These are phyloP conservation scores for Venturiaceae sp. DNA, from an alignment of 2,329 filamentous ascomycete genomes.

Conservation along the genomic window DNA sequence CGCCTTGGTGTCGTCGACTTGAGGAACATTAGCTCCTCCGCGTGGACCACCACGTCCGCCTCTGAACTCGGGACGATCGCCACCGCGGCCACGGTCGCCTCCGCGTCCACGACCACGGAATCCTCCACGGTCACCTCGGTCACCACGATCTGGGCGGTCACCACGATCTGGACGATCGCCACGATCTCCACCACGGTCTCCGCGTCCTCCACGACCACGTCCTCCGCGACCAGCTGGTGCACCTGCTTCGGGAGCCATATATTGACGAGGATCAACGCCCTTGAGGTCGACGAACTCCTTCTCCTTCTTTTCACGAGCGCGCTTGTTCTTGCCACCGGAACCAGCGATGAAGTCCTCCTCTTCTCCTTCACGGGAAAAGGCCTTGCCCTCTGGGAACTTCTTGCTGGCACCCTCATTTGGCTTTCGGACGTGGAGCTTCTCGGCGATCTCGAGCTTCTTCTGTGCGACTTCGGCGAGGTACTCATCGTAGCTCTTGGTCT, in stretches of 20 bases:
- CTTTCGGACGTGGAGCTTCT: conserved; percentile 66
- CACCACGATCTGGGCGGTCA: conserved; percentile 36
- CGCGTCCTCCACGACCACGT: conserved; percentile 34
- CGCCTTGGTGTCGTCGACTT: conserved; percentile 39
- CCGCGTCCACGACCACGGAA: conserved; percentile 31
- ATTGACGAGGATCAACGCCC: conserved; percentile 49
- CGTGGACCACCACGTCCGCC: conserved; percentile 29
- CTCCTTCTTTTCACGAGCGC: conserved; percentile 82
- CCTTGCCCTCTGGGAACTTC: conserved; percentile 86
- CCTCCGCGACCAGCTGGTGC: conserved; percentile 17
- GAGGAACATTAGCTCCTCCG: conserved; percentile 34
- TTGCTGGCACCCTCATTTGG: conserved; percentile 91
- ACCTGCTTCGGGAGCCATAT: conserved; percentile 49
- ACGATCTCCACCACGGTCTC: conserved; percentile 28
- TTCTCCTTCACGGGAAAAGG: conserved; percentile 42
- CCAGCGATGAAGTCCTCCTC: conserved; percentile 68
- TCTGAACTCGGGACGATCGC: conserved; percentile 29
- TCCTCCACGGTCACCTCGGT: conserved; percentile 22
- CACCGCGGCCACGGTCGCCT: conserved; percentile 32
- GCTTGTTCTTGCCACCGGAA: conserved; percentile 63
- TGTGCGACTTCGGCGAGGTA: conserved; percentile 70
- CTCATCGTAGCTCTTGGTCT: conserved; percentile 80
- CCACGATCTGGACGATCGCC: conserved; percentile 44
- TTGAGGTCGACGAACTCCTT: conserved; percentile 88
- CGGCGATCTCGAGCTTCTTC: conserved; percentile 66